Conservation (phyloP, 2,329 filamentous ascomycete species). For the Neurospora crassa region DNA sequence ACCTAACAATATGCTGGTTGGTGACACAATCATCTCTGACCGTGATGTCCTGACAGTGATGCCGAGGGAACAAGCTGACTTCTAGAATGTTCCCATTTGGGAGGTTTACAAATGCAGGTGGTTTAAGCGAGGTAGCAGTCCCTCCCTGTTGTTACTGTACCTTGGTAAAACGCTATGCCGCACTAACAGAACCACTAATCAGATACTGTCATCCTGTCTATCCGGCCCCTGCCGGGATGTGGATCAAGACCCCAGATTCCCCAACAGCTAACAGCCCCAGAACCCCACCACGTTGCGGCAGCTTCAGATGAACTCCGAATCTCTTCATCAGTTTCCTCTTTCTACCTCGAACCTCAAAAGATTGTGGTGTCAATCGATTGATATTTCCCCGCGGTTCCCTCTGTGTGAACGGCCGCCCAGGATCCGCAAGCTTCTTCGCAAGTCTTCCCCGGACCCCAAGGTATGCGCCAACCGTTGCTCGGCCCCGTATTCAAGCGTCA, state of each 20-base stretch:
- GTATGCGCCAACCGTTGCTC: background rate
- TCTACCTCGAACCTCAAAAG: background rate
- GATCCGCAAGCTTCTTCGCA: background rate
- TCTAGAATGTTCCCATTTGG: conserved; percentile 13
- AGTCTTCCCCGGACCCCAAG: background rate
- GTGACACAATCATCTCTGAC: background rate
- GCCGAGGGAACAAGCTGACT: conserved; percentile 1
- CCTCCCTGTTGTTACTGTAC: background rate
- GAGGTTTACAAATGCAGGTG: conserved; percentile 8
- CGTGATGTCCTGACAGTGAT: background rate
- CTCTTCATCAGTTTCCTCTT: background rate
- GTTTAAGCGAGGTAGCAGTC: background rate
- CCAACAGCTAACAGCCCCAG: background rate
- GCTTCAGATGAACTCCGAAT: background rate
- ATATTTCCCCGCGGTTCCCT: background rate
- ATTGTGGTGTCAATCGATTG: background rate
- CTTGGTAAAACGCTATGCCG: accelerated
- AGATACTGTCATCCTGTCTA: background rate
- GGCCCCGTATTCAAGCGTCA: background rate
- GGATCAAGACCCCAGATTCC: background rate
- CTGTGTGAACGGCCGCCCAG: background rate
- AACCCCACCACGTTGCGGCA: background rate
- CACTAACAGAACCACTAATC: background rate
- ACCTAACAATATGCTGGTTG: background rate
- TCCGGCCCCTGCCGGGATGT: background rate